These are phyloP conservation scores for Xylariaceae sp. DNA, from an alignment of 2,329 filamentous ascomycete genomes.

Conservation along the genomic window DNA sequence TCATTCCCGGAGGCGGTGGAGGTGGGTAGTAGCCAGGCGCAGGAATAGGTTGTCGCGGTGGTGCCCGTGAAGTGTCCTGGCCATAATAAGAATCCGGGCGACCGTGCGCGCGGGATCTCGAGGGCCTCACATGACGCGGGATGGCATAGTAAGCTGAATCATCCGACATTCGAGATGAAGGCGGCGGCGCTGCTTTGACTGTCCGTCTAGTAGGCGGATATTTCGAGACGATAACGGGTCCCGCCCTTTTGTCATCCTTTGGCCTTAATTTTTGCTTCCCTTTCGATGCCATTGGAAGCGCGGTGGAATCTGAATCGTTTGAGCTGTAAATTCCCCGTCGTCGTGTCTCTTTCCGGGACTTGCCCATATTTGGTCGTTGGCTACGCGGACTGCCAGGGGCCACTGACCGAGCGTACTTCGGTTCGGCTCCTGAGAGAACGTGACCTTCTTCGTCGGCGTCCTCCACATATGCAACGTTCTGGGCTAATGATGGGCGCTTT, in stretches of 20 bases:
- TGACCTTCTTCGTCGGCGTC: constrained; percentile 47
- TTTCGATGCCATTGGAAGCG: constrained; percentile 29
- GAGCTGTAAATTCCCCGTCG: constrained; percentile 38
- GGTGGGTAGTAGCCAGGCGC: constrained; percentile 34
- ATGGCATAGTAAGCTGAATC: constrained; percentile 39
- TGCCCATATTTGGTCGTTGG: constrained; percentile 48
- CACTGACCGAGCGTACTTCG: constrained; percentile 43
- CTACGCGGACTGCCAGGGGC: constrained; percentile 41
- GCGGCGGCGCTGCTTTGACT: constrained; percentile 34
- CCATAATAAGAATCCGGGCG: constrained; percentile 37
- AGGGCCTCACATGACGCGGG: constrained; percentile 29
- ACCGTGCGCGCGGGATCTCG: constrained; percentile 39
- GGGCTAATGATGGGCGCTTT: constrained; percentile 32
- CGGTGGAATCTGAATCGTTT: constrained; percentile 31
- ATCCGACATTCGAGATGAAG: constrained; percentile 32
- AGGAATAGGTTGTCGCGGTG: constrained; percentile 33
- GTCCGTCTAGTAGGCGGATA: constrained; percentile 33
- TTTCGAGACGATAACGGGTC: constrained; percentile 20
- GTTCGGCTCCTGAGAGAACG: constrained; percentile 34
- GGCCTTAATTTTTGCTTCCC: constrained; percentile 24
- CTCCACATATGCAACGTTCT: constrained; percentile 40
- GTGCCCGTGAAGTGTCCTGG: constrained; percentile 19
- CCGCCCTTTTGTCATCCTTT: constrained; percentile 31
- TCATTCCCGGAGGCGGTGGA: constrained; percentile 25
- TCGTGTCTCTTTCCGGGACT: constrained; percentile 38